phyloP scores from a whole-genome alignment of 345 rosid genomes.

The Cardiospermum halicacabum region DNA sequence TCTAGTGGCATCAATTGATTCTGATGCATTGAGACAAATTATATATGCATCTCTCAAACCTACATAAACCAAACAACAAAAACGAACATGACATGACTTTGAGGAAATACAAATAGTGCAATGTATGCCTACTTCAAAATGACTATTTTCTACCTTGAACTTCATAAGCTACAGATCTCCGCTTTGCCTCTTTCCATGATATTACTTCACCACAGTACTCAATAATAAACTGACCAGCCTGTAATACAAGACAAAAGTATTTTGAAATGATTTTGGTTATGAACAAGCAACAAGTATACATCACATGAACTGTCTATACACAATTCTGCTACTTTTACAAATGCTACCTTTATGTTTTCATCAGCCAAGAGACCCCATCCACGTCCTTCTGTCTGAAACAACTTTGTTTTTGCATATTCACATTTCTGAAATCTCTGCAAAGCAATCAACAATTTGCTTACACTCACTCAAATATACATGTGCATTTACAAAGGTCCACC shows the following conservation, averaged over 20 bases:
- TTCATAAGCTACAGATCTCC: conserved; percentile 79
- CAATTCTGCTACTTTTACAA: background rate
- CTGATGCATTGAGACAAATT: conserved; percentile 74
- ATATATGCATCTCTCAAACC: conserved; percentile 93
- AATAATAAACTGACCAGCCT: conserved; percentile 84
- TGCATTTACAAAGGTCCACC: no score
- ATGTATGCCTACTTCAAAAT: background rate
- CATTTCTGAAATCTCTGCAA: conserved; percentile 78
- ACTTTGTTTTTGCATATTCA: conserved; percentile 71
- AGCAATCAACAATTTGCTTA: conserved; percentile 17
- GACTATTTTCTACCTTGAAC: conserved; percentile 43
- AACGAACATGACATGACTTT: conserved; percentile 1
- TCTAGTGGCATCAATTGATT: conserved; percentile 87
- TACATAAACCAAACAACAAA: conserved; percentile 30
- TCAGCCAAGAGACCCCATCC: conserved; percentile 91
- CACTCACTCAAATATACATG: background rate
- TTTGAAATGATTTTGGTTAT: background rate
- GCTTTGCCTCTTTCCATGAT: conserved; percentile 88
- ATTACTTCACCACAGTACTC: conserved; percentile 99
- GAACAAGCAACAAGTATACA: background rate
- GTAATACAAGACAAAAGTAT: conserved; percentile 15
- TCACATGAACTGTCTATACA: background rate
- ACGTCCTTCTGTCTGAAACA: conserved; percentile 72
- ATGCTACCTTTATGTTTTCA: conserved; percentile 70
- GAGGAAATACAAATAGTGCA: background rate